Evolutionary conservation across 2,329 filamentous ascomycete species (phyloP).

Genomic region (Colletotrichum neosansevieriae): DNA sequence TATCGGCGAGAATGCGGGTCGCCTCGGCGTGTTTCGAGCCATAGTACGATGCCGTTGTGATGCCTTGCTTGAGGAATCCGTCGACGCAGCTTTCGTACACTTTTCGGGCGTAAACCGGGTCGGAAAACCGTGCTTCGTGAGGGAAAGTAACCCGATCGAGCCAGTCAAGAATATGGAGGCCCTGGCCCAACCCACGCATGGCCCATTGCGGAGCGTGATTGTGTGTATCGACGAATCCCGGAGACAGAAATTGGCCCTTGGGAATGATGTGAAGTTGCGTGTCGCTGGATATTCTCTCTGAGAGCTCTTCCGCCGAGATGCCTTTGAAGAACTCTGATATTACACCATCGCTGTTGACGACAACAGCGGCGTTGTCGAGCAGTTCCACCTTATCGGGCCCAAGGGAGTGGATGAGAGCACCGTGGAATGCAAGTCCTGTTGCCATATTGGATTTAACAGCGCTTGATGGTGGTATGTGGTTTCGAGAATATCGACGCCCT

Average conservation of each 20-base stretch:
- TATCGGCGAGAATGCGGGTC: constrained; percentile 67
- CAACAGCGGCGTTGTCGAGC: constrained; percentile 53
- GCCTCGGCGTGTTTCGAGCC: constrained; percentile 67
- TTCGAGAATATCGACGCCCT: too few species aligned
- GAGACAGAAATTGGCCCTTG: constrained; percentile 65
- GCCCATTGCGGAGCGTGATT: constrained; percentile 74
- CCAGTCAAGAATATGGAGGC: constrained; percentile 72
- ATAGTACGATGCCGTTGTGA: constrained; percentile 73
- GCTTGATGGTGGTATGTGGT: background rate
- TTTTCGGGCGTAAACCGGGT: constrained; percentile 63
- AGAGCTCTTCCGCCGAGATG: constrained; percentile 14
- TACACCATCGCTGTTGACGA: constrained; percentile 44
- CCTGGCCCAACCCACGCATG: constrained; percentile 61
- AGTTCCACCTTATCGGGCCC: constrained; percentile 50
- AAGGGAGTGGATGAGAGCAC: constrained; percentile 56
- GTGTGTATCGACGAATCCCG: constrained; percentile 75
- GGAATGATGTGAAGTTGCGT: constrained; percentile 48
- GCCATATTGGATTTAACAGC: background rate
- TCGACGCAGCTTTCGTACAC: constrained; percentile 66
- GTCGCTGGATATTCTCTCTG: constrained; percentile 15
- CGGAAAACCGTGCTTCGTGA: constrained; percentile 70
- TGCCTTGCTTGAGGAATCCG: constrained; percentile 71
- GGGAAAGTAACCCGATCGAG: constrained; percentile 73
- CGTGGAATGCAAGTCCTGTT: constrained; percentile 50
- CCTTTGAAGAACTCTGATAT: constrained; percentile 45